phyloP scores from a whole-genome alignment of 2,329 filamentous ascomycete genomes.

The Colletotrichum nymphaeae region DNA sequence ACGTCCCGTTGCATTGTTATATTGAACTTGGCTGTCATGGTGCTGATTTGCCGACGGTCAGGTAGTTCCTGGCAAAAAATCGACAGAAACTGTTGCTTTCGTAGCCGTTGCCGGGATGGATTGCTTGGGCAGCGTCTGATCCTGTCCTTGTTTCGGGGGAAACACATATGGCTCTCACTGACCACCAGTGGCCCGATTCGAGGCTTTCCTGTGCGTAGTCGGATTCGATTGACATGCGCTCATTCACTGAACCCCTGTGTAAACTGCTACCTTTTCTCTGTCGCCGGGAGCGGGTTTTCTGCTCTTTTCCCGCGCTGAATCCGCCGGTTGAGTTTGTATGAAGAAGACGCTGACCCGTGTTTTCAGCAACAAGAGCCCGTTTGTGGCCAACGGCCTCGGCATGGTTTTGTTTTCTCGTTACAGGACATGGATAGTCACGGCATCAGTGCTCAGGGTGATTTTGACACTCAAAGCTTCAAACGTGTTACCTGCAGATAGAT shows the following conservation, averaged over 20 bases:
- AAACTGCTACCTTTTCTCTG: not conserved
- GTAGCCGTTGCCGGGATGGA: not conserved
- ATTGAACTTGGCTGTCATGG: not conserved
- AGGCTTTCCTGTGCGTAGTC: constrained; percentile 2
- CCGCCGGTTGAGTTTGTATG: constrained; percentile 3
- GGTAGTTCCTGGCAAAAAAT: not conserved
- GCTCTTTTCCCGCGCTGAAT: constrained; percentile 7
- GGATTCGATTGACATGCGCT: constrained; percentile 13
- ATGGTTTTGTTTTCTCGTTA: constrained; percentile 14
- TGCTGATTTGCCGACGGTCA: not conserved
- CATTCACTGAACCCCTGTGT: not conserved
- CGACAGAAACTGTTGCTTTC: not conserved
- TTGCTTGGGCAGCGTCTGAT: not conserved
- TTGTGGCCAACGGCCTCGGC: constrained; percentile 2
- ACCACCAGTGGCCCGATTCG: not conserved
- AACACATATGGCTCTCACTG: constrained; percentile 3
- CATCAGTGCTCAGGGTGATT: not conserved
- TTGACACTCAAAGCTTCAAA: not conserved
- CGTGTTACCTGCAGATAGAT: constrained; percentile 15
- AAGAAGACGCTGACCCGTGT: not conserved
- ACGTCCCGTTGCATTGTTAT: not conserved
- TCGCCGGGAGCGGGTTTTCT: constrained; percentile 15
- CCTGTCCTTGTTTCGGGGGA: constrained; percentile 7
- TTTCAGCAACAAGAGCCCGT: not conserved
- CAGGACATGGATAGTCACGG: constrained; percentile 2